phyloP scores from a whole-genome alignment of 2,329 filamentous ascomycete species.

The Drechslera avenae region DNA sequence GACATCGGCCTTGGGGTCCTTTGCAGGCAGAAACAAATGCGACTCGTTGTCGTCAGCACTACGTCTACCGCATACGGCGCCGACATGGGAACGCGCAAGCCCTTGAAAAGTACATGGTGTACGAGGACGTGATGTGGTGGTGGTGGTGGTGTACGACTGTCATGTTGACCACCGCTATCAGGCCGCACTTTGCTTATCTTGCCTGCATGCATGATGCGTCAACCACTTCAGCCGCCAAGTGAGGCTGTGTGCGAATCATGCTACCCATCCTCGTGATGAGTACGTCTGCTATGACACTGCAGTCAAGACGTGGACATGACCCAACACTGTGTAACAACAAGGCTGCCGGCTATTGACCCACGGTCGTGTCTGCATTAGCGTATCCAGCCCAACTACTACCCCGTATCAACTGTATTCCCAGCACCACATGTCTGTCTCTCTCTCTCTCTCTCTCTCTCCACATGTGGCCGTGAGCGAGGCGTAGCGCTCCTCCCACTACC shows the following conservation, averaged over 20 bases:
- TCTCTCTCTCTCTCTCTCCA: no score
- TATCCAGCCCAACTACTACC: neutral
- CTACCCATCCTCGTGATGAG: slow-evolving; percentile 4
- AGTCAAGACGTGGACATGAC: slow-evolving; percentile 2
- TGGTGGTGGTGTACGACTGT: no score
- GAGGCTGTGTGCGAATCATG: neutral
- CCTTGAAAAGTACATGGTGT: slow-evolving; percentile 2
- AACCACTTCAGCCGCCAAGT: neutral
- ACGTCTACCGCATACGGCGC: slow-evolving; percentile 18
- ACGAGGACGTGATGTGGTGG: neutral
- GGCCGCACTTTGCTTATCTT: slow-evolving; percentile 2
- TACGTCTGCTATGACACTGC: slow-evolving; percentile 2
- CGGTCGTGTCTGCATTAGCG: neutral
- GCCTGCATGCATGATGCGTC: neutral
- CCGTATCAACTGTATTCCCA: neutral
- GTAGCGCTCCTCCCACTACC: no score
- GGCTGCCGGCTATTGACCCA: slow-evolving; percentile 6
- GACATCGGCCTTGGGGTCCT: slow-evolving; percentile 17
- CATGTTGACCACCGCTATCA: neutral
- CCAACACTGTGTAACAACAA: slow-evolving; percentile 4
- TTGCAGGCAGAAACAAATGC: slow-evolving; percentile 28
- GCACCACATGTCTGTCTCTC: no score
- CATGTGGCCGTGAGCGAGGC: no score
- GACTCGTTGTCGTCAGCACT: slow-evolving; percentile 30
- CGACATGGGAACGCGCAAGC: slow-evolving; percentile 2